These are phyloP conservation scores for Diaporthe humulicola DNA, from an alignment of 2,329 filamentous ascomycete genomes.

Conservation along the genomic window DNA sequence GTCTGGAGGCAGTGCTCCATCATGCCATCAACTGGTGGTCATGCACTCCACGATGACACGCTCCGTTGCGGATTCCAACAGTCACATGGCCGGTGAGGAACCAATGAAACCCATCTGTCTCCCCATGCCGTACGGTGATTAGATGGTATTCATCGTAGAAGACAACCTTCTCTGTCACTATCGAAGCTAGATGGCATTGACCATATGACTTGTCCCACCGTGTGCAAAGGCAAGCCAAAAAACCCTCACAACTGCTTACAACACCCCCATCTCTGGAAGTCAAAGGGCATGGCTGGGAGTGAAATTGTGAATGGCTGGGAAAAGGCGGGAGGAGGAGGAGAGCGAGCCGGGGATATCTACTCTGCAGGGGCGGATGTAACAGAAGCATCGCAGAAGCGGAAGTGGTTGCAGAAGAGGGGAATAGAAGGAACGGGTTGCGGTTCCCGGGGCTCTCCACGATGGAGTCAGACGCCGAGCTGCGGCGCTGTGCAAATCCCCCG, in stretches of 20 bases:
- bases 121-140: slow-evolving; percentile 23
- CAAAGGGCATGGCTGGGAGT: slow-evolving; percentile 25
- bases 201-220: neutral
- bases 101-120: slow-evolving; percentile 13
- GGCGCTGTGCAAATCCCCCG: slow-evolving; percentile 29
- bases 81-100: slow-evolving; percentile 6
- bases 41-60: slow-evolving; percentile 34
- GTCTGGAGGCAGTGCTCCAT: slow-evolving; percentile 27
- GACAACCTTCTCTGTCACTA: neutral
- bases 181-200: neutral
- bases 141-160: slow-evolving; percentile 6
- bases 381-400: slow-evolving; percentile 25
- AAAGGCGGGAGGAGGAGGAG: neutral
- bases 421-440: slow-evolving; percentile 9
- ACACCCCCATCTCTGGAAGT: neutral
- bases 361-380: slow-evolving; percentile 24
- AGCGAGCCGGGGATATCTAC: neutral
- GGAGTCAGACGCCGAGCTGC: slow-evolving; percentile 9
- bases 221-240: neutral
- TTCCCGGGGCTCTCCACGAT: slow-evolving; percentile 24
- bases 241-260: neutral
- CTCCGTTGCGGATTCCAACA: slow-evolving; percentile 4
- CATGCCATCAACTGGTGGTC: slow-evolving; percentile 29
- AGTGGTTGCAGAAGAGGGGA: slow-evolving; percentile 32
- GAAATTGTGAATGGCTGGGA: slow-evolving; percentile 23